Percentiles rank a stretch among this genome's conserved stretches.
These are phyloP conservation scores for Entomortierella chlamydospora DNA, from an alignment of 192 early-diverging fungal species.

Conservation along the genomic window DNA sequence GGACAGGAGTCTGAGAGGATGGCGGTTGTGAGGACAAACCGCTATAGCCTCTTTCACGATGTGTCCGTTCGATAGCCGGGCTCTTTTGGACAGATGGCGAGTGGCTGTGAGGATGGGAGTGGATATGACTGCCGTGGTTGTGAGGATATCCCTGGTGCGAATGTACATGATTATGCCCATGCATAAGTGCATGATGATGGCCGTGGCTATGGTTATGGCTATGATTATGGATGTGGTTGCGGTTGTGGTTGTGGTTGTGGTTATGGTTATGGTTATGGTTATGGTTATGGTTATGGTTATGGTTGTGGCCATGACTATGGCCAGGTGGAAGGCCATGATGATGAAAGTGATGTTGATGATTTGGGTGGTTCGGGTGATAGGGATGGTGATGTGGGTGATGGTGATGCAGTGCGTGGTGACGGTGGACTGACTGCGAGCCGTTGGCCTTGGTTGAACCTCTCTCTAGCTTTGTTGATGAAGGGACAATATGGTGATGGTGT, in stretches of 20 bases:
- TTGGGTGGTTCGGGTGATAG: conserved; percentile 51
- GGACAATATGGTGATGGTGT: conserved; percentile 38
- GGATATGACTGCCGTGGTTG: not conserved
- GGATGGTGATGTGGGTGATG: conserved; percentile 53
- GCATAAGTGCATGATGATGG: not conserved
- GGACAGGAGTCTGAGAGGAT: not conserved
- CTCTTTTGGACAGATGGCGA: not conserved
- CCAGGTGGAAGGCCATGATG: conserved; percentile 30
- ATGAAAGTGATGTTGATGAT: conserved; percentile 53
- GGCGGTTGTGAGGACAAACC: not conserved
- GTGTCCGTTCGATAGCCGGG: not conserved
- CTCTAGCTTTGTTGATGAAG: conserved; percentile 8
- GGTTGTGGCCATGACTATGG: conserved; percentile 10
- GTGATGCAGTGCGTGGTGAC: conserved; percentile 44
- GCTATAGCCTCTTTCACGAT: not conserved
- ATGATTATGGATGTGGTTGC: not conserved
- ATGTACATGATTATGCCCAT: conserved; percentile 1
- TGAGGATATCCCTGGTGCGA: not conserved
- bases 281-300: conserved; percentile 3
- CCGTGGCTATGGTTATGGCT: not conserved
- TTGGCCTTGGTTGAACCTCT: conserved; percentile 8
- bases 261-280: conserved; percentile 15
- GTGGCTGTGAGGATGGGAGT: not conserved
- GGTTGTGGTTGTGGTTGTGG: conserved; percentile 7
- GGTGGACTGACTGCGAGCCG: conserved; percentile 28